Conservation (phyloP, 768 basidiomycete species). For the Pisolithus orientalis region DNA sequence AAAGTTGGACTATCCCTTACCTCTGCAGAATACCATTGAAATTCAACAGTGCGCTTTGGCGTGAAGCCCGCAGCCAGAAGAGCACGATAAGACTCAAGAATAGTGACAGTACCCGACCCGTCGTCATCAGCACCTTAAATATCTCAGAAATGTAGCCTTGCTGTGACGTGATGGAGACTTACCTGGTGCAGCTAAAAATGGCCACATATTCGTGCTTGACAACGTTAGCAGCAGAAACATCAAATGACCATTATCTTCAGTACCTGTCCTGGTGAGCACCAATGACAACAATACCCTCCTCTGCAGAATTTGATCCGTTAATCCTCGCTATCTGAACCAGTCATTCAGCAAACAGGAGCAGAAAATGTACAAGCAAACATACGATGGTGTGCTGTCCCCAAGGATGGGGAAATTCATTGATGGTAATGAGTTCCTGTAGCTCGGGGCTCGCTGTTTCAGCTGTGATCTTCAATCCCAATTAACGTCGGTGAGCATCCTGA, state of each 20-base stretch:
- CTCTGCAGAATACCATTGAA: conserved; percentile 46
- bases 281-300: conserved; percentile 62
- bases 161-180: conserved; percentile 2
- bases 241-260: conserved; percentile 8
- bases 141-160: neutral
- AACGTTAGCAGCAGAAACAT: neutral
- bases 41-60: conserved; percentile 39
- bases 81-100: conserved; percentile 39
- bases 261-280: conserved; percentile 84
- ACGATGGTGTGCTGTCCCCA: conserved; percentile 86
- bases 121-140: conserved; percentile 36
- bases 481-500: conserved; percentile 7
- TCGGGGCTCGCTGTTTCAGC: conserved; percentile 49
- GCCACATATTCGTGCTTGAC: conserved; percentile 67
- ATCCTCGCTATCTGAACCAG: conserved; percentile 61
- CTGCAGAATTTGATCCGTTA: conserved; percentile 57
- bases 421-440: conserved; percentile 50
- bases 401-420: conserved; percentile 68
- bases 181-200: conserved; percentile 76
- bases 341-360: neutral
- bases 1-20: conserved; percentile 11
- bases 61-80: conserved; percentile 36
- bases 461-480: conserved; percentile 47
- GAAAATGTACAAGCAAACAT: conserved; percentile 33
- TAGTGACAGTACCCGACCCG: conserved; percentile 40